A percentile compares a stretch with the other conserved stretches of the same genome.
phyloP scores from a whole-genome alignment of 2,329 filamentous ascomycete genomes.

The Coniochaeta sp. region DNA sequence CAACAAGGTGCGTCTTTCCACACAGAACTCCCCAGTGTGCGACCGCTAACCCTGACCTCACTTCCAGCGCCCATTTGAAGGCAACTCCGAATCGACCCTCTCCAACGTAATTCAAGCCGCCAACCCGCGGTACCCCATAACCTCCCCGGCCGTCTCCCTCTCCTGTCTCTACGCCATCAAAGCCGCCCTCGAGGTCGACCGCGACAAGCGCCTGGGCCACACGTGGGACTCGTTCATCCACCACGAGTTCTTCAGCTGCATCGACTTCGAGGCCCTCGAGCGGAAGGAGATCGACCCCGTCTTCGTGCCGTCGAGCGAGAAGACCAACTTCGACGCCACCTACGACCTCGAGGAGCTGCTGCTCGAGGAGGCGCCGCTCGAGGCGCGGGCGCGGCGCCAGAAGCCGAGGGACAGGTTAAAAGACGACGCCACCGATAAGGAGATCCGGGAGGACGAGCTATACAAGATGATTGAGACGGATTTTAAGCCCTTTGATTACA shows the following conservation, averaged over 20 bases:
- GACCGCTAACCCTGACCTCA: constrained; percentile 28
- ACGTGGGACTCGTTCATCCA: constrained; percentile 80
- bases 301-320: constrained; percentile 89
- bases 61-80: constrained; percentile 80
- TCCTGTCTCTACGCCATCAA: constrained; percentile 85
- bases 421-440: constrained; percentile 89
- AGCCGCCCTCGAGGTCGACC: constrained; percentile 73
- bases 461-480: constrained; percentile 91
- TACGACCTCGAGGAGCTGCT: constrained; percentile 94
- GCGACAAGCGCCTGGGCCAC: constrained; percentile 73
- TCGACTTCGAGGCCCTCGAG: constrained; percentile 81
- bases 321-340: constrained; percentile 98
- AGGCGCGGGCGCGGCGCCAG: constrained; percentile 85
- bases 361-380: constrained; percentile 87
- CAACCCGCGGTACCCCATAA: constrained; percentile 83
- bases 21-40: not conserved
- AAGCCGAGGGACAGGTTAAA: constrained; percentile 89
- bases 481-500: constrained; percentile 95
- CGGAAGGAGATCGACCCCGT: constrained; percentile 84
- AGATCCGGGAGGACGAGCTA: constrained; percentile 89
- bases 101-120: constrained; percentile 75
- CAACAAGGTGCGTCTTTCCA: constrained; percentile 63
- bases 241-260: constrained; percentile 79
- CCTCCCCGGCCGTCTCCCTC: constrained; percentile 81
- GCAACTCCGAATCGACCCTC: constrained; percentile 74